These are phyloP conservation scores for Trichosporon ovoides DNA, from an alignment of 1,284 basidiomycete species.

Conservation along the genomic window DNA sequence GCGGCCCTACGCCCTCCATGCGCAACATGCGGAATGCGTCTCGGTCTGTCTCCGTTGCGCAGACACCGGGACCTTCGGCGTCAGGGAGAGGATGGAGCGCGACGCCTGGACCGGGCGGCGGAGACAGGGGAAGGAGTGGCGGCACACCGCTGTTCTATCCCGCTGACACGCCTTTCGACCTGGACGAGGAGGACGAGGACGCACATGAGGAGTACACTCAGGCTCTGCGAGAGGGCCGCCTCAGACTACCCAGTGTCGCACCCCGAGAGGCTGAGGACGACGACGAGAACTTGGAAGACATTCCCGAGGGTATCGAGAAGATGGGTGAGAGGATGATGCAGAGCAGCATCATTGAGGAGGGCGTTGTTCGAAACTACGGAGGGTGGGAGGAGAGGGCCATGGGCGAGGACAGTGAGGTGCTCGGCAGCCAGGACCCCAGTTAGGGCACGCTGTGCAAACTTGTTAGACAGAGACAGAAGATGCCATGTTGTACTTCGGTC, in stretches of 20 bases:
- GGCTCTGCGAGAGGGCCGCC: slow-evolving; percentile 35
- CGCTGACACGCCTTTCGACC: slow-evolving; percentile 38
- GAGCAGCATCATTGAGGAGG: slow-evolving; percentile 41
- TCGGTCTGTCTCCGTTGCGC: slow-evolving; percentile 30
- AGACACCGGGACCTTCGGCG: slow-evolving; percentile 13
- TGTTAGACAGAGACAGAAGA: too few species aligned
- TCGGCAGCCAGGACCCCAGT: slow-evolving; percentile 41
- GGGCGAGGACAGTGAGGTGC: slow-evolving; percentile 41
- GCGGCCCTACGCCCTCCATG: neutral
- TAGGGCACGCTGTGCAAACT: too few species aligned
- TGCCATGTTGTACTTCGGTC: too few species aligned
- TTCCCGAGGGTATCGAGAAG: slow-evolving; percentile 39
- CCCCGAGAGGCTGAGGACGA: slow-evolving; percentile 36
- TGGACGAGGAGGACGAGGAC: slow-evolving; percentile 46
- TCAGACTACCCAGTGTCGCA: slow-evolving; percentile 36
- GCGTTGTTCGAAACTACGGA: slow-evolving; percentile 34
- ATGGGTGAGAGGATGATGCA: slow-evolving; percentile 39
- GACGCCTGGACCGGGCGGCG: neutral
- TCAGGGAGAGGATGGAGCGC: slow-evolving; percentile 17
- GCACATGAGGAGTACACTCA: slow-evolving; percentile 41
- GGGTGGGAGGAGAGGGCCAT: slow-evolving; percentile 43
- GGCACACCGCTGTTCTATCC: slow-evolving; percentile 42
- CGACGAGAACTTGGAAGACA: slow-evolving; percentile 44
- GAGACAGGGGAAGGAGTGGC: neutral
- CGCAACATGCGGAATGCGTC: slow-evolving; percentile 43